A percentile compares a stretch with the other conserved stretches of the same genome.
These are phyloP conservation scores for Phialemonium atrogriseum DNA, from an alignment of 2,329 filamentous ascomycete species.

Conservation along the genomic window DNA sequence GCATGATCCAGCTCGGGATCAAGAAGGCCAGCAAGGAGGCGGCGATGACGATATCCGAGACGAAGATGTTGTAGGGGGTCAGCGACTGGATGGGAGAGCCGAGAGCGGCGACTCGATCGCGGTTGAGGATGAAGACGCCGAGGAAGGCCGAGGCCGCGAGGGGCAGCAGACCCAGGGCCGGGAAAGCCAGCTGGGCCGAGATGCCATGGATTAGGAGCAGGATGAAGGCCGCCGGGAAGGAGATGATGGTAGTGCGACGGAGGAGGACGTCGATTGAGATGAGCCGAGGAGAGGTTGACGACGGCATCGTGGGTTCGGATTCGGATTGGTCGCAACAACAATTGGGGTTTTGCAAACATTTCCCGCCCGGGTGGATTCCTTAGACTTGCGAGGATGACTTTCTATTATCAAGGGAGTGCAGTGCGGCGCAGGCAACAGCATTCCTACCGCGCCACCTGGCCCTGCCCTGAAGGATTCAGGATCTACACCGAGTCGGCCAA, in stretches of 20 bases:
- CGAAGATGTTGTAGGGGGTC: constrained; percentile 9
- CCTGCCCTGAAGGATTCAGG: too few species aligned
- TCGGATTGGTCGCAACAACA: too few species aligned
- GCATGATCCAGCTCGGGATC: constrained; percentile 9
- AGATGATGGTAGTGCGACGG: constrained; percentile 15
- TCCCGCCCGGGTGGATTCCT: too few species aligned
- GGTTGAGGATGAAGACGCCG: constrained; percentile 7
- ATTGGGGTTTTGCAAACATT: too few species aligned
- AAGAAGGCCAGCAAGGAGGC: constrained; percentile 9
- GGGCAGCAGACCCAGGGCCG: constrained; percentile 11
- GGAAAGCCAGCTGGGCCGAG: constrained; percentile 6
- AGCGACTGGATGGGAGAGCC: constrained; percentile 11
- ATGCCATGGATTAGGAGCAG: constrained; percentile 7
- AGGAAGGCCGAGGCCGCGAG: constrained; percentile 9
- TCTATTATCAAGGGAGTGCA: too few species aligned
- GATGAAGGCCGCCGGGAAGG: constrained; percentile 6
- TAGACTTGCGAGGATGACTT: too few species aligned
- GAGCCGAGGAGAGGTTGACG: too few species aligned
- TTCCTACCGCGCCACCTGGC: too few species aligned
- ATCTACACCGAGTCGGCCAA: too few species aligned
- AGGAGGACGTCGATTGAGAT: too few species aligned
- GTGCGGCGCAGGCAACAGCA: too few species aligned
- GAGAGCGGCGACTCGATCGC: constrained; percentile 10
- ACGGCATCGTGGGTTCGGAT: too few species aligned
- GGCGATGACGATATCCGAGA: constrained; percentile 7